A percentile compares a stretch with the other conserved stretches of the same genome.
phyloP scores from a whole-genome alignment of 768 basidiomycete genomes.

The Boletus insuetus region DNA sequence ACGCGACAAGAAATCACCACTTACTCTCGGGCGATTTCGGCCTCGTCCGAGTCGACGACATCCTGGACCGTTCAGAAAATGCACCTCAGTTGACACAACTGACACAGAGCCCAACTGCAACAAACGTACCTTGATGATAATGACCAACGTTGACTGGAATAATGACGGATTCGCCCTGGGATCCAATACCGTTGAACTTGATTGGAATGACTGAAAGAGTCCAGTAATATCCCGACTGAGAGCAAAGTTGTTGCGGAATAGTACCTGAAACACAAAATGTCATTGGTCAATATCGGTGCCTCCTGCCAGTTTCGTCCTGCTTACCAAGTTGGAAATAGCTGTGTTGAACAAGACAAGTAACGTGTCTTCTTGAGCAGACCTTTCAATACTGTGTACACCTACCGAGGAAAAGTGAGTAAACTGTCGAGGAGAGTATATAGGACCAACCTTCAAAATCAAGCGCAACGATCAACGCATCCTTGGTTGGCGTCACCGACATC shows the following conservation, averaged over 20 bases:
- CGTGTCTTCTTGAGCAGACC: constrained; percentile 61
- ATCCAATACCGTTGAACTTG: constrained; percentile 55
- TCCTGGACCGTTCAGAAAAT: constrained; percentile 37
- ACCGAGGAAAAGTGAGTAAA: neutral
- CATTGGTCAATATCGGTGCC: neutral
- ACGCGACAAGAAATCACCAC: constrained; percentile 2
- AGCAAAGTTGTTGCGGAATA: constrained; percentile 67
- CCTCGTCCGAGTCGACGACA: constrained; percentile 59
- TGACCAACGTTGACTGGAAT: constrained; percentile 56
- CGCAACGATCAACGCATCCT: constrained; percentile 51
- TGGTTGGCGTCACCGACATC: constrained; percentile 65
- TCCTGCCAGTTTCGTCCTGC: constrained; percentile 7
- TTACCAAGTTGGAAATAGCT: constrained; percentile 60
- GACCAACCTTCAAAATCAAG: constrained; percentile 60
- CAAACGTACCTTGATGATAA: constrained; percentile 55
- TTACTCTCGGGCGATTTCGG: constrained; percentile 57
- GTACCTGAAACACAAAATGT: constrained; percentile 37
- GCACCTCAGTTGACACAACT: neutral
- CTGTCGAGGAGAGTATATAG: too few species aligned
- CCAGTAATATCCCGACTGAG: constrained; percentile 59
- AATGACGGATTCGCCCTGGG: constrained; percentile 55
- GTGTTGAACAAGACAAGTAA: constrained; percentile 64
- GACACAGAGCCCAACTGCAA: neutral
- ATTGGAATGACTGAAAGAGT: constrained; percentile 61
- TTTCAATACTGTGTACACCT: constrained; percentile 63